Percentiles rank a stretch among this genome's conserved stretches.
phyloP scores from a whole-genome alignment of 2,329 filamentous ascomycete species.

The Esteya vermicola region DNA sequence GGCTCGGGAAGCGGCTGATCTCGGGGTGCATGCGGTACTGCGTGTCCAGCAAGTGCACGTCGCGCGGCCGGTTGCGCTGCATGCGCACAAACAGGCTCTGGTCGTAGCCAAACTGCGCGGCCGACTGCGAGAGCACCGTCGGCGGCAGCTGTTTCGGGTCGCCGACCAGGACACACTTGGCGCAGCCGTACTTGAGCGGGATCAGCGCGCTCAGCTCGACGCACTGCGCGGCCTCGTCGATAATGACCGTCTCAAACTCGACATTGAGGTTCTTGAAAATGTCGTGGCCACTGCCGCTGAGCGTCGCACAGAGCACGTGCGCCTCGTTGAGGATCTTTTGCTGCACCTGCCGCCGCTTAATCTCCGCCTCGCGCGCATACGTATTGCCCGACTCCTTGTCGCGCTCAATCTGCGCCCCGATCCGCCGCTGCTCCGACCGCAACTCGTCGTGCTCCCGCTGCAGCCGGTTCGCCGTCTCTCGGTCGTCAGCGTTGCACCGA shows the following conservation, averaged over 20 bases:
- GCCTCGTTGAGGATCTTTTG: conserved; percentile 83
- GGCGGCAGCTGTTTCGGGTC: conserved; percentile 95
- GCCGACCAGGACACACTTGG: conserved; percentile 92
- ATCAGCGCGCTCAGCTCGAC: conserved; percentile 95
- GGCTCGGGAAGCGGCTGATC: conserved; percentile 82
- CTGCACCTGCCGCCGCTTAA: conserved; percentile 71
- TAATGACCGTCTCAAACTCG: conserved; percentile 96
- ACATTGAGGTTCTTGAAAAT: conserved; percentile 92
- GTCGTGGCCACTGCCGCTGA: conserved; percentile 91
- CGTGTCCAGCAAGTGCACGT: conserved; percentile 88
- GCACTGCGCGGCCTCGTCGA: conserved; percentile 95
- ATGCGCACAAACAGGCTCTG: conserved; percentile 97
- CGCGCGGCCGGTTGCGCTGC: conserved; percentile 79
- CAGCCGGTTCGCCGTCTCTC: conserved; percentile 35
- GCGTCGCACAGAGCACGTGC: conserved; percentile 85
- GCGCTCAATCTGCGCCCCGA: conserved; percentile 75
- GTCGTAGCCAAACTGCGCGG: conserved; percentile 85
- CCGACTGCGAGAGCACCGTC: conserved; percentile 87
- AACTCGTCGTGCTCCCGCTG: conserved; percentile 66
- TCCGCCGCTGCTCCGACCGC: conserved; percentile 52
- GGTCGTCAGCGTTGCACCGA: conserved; percentile 39
- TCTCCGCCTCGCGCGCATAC: conserved; percentile 68
- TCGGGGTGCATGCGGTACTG: conserved; percentile 99
- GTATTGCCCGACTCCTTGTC: conserved; percentile 77
- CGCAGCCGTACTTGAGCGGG: conserved; percentile 91